Base-by-base conservation (phyloP, 495 filamentous ascomycete genomes). In the Geopyxis carbonaria region DNA sequence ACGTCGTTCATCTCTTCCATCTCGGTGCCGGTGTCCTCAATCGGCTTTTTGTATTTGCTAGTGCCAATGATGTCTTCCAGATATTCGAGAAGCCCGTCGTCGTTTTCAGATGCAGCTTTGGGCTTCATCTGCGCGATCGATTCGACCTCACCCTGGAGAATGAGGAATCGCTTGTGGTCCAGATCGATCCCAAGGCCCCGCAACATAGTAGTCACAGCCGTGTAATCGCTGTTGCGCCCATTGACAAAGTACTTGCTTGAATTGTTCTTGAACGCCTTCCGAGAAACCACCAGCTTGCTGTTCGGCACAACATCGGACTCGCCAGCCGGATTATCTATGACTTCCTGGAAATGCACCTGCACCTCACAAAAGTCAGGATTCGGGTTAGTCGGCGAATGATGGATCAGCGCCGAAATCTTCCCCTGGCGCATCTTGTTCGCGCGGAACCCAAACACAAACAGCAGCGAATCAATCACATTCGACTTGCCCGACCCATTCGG, bases 401-500 rank as follows among this genome's bases (percentile, higher is more conserved):
- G 89, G 42, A 97, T 95, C 45, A 97, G 60, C 14, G 89, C 89
- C 2, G 89, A 95, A 27, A 97, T 86, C 62, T 97, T 97, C 53
- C 89, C 91, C 58, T 97, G 89, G 52, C 89, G 69, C 89, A 97
- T 97, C 63, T 97, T 97, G 65, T 87, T 95, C 18, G 89, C 89
- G 34, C 89, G 76, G 62, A 97, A 97, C 29, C 89, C 89, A 48
- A 97, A 97, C 16, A 97, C 89, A 53, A 97, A 97, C 2, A 97
- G 75, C 25, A 97, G 63, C 5, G 89, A 93, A 59, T 97, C 89
- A 57, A 97, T 97, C 33, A 97, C 89, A 53, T 97, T 97, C 4
- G 89, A 95, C 58, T 97, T 97, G 31, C 89, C 89, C 14, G 91
- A 95, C 42, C 89, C 89, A 57, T 97, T 97, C 5, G 89, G 89